Conservation (phyloP, 2,329 filamentous ascomycete genomes). For the Boeremia exigua region DNA sequence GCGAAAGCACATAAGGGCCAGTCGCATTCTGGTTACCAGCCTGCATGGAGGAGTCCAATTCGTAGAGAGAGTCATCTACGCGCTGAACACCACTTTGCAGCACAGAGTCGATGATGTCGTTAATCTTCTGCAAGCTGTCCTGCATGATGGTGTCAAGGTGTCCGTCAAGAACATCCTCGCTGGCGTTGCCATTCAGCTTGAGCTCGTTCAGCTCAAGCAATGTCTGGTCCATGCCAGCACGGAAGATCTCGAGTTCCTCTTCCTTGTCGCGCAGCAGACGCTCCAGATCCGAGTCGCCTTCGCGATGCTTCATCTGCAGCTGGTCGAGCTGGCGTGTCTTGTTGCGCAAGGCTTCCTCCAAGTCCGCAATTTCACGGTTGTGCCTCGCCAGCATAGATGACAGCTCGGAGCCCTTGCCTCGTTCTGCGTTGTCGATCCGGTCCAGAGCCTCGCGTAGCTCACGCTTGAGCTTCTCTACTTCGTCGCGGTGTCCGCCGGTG, state of each 20-base stretch:
- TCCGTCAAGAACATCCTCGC: conserved; percentile 81
- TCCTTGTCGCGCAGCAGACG: conserved; percentile 89
- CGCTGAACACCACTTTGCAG: conserved; percentile 90
- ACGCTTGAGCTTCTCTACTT: conserved; percentile 91
- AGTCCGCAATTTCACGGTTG: conserved; percentile 94
- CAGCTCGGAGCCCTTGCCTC: conserved; percentile 91
- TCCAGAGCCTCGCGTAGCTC: conserved; percentile 93
- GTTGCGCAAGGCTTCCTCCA: conserved; percentile 86
- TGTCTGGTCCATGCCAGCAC: conserved; percentile 96
- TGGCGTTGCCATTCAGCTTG: conserved; percentile 65
- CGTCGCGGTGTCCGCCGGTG: conserved; percentile 87
- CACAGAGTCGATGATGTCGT: conserved; percentile 96
- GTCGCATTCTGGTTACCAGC: conserved; percentile 98
- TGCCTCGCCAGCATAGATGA: conserved; percentile 95
- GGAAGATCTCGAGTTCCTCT: conserved; percentile 97
- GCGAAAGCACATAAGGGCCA: conserved; percentile 90
- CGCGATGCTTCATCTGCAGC: conserved; percentile 75
- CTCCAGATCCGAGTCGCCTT: conserved; percentile 86
- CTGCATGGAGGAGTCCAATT: conserved; percentile 97
- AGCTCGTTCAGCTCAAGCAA: conserved; percentile 91
- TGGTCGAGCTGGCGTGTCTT: conserved; percentile 91
- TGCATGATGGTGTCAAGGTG: conserved; percentile 90
- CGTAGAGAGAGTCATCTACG: conserved; percentile 95
- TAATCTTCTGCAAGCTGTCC: conserved; percentile 88
- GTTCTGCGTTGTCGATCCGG: conserved; percentile 88